Base-by-base conservation (phyloP, 2,329 filamentous ascomycete species). In the Penicillium sp. region DNA sequence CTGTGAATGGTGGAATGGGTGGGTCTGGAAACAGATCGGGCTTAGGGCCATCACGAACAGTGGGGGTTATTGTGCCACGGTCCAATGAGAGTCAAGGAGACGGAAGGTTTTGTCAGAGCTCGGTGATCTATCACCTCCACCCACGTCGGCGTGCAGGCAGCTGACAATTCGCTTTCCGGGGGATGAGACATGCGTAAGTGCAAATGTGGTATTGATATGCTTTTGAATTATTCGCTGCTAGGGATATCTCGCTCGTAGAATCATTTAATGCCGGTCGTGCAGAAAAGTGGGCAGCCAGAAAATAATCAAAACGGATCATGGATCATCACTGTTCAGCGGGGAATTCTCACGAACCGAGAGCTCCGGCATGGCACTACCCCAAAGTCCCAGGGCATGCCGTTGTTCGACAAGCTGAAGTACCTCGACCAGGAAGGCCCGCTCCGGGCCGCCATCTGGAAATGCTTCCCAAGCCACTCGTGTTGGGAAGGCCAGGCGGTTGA, bases 401-500 rank as follows among this genome's bases (percentile, higher is more conserved):
- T 59, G 64, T 43, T 70, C 68, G 1, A 72, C 69, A 18, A 71
- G 42, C 14, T 65, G 62, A 44, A 71, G 46, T 13, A 72, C 68
- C 7, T 68, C 62, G 9, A 57, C 50, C 57, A 72, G 63, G 16
- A 69, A 72, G 2, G 44, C 51, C 20, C 66, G 65, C 44, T 72
- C 69, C 2, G 68, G 65, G 1, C 67, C 66, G 5, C 52, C 56
- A 3, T 64, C 62, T 1, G 69, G 68, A 33, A 72, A 67, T 1
- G 60, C 68, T 44, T 72, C 69, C 69, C 69, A 72, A 6, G 69
- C 69, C 1, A 72, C 69, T 2, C 69, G 65, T 5, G 68, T 67
- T 2, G 69, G 59, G 30, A 72, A 71, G 1, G 69, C 69, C 10
- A 72, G 64, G 2, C 69, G 69, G 44, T 72, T 72, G 43, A 72